These are phyloP conservation scores for Pascua guehoae DNA, from an alignment of 1,284 basidiomycete genomes.

Conservation along the genomic window DNA sequence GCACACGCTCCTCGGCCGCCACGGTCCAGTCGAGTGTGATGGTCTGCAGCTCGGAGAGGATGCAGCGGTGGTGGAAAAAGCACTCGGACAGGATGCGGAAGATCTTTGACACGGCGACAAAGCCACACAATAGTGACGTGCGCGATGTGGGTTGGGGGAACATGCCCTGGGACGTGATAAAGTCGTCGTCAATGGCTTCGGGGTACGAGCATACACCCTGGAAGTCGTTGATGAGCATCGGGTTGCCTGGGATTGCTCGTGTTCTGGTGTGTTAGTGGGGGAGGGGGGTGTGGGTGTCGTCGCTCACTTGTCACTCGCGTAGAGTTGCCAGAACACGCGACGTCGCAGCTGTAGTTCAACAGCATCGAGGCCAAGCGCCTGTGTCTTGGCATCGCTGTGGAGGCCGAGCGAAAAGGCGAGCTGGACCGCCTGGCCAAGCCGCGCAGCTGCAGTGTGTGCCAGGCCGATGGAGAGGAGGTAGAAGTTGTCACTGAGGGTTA, in stretches of 20 bases:
- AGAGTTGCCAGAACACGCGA: constrained; percentile 64
- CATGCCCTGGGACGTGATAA: constrained; percentile 48
- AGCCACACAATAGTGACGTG: constrained; percentile 44
- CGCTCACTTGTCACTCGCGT: constrained; percentile 69
- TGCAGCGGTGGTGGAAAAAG: constrained; percentile 46
- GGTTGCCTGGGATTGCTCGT: constrained; percentile 43
- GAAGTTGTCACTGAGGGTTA: constrained; percentile 42
- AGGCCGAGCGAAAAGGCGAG: constrained; percentile 45
- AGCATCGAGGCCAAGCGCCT: constrained; percentile 36
- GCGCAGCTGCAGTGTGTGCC: constrained; percentile 39
- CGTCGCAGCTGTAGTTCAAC: constrained; percentile 45
- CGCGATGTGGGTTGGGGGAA: constrained; percentile 41
- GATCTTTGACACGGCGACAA: constrained; percentile 41
- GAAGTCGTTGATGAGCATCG: constrained; percentile 49
- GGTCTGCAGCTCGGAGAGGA: constrained; percentile 23
- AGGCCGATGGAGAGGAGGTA: constrained; percentile 46
- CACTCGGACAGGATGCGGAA: constrained; percentile 46
- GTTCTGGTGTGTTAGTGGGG: constrained; percentile 29
- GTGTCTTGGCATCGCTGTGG: constrained; percentile 42
- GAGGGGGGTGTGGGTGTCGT: too few relatives aligned
- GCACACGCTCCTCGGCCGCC: constrained; percentile 36
- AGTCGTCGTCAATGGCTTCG: constrained; percentile 46
- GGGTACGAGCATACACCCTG: constrained; percentile 46
- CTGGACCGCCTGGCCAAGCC: constrained; percentile 45
- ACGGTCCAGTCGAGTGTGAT: constrained; percentile 25